phyloP scores from a whole-genome alignment of 352 stramenopile species.

The Phytophthora pistaciae region DNA sequence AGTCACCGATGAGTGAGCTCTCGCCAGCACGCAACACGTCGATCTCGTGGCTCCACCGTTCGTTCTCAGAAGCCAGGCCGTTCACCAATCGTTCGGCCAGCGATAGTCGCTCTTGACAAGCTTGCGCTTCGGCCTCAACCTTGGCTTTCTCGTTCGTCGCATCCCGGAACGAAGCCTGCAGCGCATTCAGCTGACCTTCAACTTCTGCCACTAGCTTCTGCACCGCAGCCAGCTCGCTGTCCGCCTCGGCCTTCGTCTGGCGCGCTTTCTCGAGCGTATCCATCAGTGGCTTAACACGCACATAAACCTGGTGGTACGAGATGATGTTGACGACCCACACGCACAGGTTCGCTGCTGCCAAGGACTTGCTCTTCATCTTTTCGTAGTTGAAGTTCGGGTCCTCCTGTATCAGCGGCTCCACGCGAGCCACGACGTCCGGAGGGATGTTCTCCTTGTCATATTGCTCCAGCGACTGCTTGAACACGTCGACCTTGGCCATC shows the following conservation, averaged over 20 bases:
- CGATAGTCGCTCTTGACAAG: constrained; percentile 87
- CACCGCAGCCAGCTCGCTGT: constrained; percentile 83
- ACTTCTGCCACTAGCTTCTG: constrained; percentile 87
- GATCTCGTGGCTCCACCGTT: constrained; percentile 91
- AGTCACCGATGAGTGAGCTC: constrained; percentile 87
- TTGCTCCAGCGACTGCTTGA: constrained; percentile 91
- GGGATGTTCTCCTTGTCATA: constrained; percentile 95
- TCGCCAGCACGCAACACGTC: constrained; percentile 81
- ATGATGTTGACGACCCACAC: constrained; percentile 96
- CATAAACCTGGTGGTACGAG: constrained; percentile 93
- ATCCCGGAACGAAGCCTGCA: constrained; percentile 86
- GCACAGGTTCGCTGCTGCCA: constrained; percentile 92
- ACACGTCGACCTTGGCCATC: constrained; percentile 95
- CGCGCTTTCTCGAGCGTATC: constrained; percentile 89
- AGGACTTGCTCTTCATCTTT: constrained; percentile 95
- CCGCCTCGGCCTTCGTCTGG: constrained; percentile 76
- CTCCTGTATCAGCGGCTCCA: constrained; percentile 86
- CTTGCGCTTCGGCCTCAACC: constrained; percentile 87
- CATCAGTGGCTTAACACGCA: constrained; percentile 96
- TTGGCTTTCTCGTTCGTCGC: constrained; percentile 93
- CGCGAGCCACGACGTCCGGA: constrained; percentile 81
- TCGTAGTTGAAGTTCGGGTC: constrained; percentile 94
- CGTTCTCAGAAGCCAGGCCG: constrained; percentile 89
- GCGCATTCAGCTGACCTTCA: constrained; percentile 74
- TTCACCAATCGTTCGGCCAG: constrained; percentile 91